Evolutionary conservation across 495 filamentous ascomycete genomes (phyloP).

Genomic region (Trichoderma parareesei): DNA sequence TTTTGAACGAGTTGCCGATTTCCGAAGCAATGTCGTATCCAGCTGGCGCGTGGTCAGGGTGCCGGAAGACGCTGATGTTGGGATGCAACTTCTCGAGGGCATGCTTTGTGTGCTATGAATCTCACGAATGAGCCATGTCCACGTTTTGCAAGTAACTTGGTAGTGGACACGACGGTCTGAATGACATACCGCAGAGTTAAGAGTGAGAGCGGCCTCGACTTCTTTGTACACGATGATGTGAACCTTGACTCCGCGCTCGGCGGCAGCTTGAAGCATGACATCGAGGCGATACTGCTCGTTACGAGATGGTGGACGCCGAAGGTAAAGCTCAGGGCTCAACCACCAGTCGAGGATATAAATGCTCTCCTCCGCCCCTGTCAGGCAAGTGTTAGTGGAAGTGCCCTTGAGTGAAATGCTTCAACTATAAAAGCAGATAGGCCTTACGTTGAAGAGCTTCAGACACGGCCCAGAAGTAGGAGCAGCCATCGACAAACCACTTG

Average conservation of each 20-base stretch:
- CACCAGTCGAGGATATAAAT: slow-evolving; percentile 97
- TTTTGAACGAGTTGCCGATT: slow-evolving; percentile 28
- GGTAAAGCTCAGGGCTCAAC: slow-evolving; percentile 83
- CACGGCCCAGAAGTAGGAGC: slow-evolving; percentile 86
- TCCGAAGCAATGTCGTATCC: slow-evolving; percentile 44
- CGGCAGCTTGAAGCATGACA: slow-evolving; percentile 78
- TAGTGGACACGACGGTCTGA: neutral
- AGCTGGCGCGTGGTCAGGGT: slow-evolving; percentile 82
- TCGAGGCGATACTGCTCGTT: slow-evolving; percentile 85
- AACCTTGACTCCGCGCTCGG: slow-evolving; percentile 77
- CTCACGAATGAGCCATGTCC: neutral
- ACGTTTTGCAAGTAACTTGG: neutral
- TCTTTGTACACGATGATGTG: slow-evolving; percentile 97
- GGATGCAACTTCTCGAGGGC: slow-evolving; percentile 67
- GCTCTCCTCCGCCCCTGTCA: slow-evolving; percentile 58
- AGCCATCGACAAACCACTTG: slow-evolving; percentile 95
- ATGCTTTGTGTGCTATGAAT: slow-evolving; percentile 67
- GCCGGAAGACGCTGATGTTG: slow-evolving; percentile 86
- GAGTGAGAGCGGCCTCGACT: slow-evolving; percentile 73
- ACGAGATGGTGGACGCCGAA: slow-evolving; percentile 73
- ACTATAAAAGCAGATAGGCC: neutral
- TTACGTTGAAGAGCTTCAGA: slow-evolving; percentile 63
- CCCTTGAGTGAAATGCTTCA: neutral
- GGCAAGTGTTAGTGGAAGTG: slow-evolving; percentile 14
- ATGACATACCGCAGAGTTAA: slow-evolving; percentile 52